phyloP scores from a whole-genome alignment of 2,329 filamentous ascomycete genomes.

The Pestalotiopsis fici region DNA sequence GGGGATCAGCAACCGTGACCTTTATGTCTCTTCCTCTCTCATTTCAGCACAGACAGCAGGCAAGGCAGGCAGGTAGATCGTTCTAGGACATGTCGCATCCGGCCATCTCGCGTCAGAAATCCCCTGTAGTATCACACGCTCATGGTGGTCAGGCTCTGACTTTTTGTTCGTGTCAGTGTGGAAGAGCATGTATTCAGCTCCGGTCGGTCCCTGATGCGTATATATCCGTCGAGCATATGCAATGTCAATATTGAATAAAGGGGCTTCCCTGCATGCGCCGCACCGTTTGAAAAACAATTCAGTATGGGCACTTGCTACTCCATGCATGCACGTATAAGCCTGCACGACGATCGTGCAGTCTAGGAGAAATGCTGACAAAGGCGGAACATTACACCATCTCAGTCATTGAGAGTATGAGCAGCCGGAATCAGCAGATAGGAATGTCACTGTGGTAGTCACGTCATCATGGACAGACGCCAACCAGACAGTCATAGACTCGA shows the following conservation, averaged over 20 bases:
- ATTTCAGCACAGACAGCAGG: background rate
- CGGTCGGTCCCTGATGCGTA: background rate
- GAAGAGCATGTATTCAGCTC: background rate
- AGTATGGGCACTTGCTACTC: background rate
- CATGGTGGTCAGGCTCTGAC: conserved; percentile 4
- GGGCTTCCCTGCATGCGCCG: background rate
- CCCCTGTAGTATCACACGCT: background rate
- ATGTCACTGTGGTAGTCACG: background rate
- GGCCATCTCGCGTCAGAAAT: background rate
- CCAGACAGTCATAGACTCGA: background rate
- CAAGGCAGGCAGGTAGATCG: background rate
- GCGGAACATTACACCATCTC: too few relatives aligned
- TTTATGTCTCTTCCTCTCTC: too few relatives aligned
- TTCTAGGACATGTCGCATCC: background rate
- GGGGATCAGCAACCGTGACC: background rate
- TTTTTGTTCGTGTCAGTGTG: background rate
- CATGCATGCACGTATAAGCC: background rate
- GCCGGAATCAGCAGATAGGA: background rate
- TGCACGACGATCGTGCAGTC: background rate
- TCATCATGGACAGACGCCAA: background rate
- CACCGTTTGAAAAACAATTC: background rate
- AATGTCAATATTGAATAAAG: background rate
- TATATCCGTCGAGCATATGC: background rate
- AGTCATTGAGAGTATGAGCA: background rate
- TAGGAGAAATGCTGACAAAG: background rate